phyloP scores from a whole-genome alignment of 2,329 filamentous ascomycete species.

The Ophiostoma australiae region DNA sequence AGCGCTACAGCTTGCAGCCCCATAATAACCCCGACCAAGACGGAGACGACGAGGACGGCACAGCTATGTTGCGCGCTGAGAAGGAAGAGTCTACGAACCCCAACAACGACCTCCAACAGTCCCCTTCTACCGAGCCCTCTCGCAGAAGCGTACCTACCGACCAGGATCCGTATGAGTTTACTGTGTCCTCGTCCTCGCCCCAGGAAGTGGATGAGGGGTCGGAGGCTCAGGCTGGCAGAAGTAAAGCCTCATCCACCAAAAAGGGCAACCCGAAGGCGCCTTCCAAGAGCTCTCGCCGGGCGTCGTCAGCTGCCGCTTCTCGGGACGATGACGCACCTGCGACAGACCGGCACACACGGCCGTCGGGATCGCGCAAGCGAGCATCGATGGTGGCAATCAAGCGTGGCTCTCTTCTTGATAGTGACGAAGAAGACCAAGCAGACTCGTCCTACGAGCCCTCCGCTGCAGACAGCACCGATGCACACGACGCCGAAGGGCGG shows the following conservation, averaged over 20 bases:
- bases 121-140: background rate
- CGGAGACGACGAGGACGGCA: background rate
- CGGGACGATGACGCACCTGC: constrained; percentile 12
- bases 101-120: background rate
- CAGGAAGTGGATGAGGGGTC: constrained; percentile 18
- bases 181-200: constrained; percentile 42
- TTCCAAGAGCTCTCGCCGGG: constrained; percentile 19
- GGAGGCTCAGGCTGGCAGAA: constrained; percentile 10
- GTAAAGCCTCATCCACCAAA: background rate
- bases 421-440: constrained; percentile 35
- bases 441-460: constrained; percentile 30
- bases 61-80: background rate
- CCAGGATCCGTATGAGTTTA: constrained; percentile 54
- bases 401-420: constrained; percentile 32
- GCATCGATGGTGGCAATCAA: constrained; percentile 41
- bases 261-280: background rate
- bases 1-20: constrained; percentile 25
- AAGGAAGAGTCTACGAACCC: background rate
- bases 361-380: constrained; percentile 37
- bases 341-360: constrained; percentile 27
- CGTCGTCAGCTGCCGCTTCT: constrained; percentile 14
- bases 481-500: constrained; percentile 26
- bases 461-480: constrained; percentile 26
- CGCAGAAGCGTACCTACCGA: no score
- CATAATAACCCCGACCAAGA: constrained; percentile 20